These are phyloP conservation scores for Sphaerosporella brunnea DNA, from an alignment of 495 filamentous ascomycete species.

Conservation along the genomic window DNA sequence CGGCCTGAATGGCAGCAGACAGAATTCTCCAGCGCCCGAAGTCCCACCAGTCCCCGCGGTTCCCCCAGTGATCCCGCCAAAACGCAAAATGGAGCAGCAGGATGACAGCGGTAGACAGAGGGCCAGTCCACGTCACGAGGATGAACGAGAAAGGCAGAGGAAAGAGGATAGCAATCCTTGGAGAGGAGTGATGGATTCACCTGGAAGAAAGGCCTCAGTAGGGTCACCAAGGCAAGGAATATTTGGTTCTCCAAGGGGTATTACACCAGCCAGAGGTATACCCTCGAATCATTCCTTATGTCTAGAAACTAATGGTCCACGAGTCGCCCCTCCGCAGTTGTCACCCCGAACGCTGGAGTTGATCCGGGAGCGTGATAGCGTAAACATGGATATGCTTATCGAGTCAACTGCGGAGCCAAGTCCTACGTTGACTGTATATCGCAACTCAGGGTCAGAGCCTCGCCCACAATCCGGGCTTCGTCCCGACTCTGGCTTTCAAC, in stretches of 20 bases:
- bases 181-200: background rate
- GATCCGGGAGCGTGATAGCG: background rate
- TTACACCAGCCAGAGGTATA: background rate
- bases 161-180: constrained; percentile 19
- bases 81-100: constrained; percentile 21
- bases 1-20: background rate
- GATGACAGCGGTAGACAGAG: constrained; percentile 13
- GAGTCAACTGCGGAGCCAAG: background rate
- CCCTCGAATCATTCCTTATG: background rate
- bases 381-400: background rate
- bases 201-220: constrained; percentile 7
- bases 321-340: background rate
- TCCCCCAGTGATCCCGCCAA: constrained; percentile 18
- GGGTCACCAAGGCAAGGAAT: background rate
- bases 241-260: background rate
- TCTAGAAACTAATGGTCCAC: background rate
- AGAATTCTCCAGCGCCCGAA: background rate
- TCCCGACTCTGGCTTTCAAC: too few species aligned
- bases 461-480: background rate
- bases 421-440: background rate
- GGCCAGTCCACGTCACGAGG: constrained; percentile 13
- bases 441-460: background rate
- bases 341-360: background rate
- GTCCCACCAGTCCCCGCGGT: background rate
- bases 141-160: constrained; percentile 1